These are phyloP conservation scores for Nicotiana noctiflora DNA, from an alignment of 257 asterid genomes.

Conservation along the genomic window DNA sequence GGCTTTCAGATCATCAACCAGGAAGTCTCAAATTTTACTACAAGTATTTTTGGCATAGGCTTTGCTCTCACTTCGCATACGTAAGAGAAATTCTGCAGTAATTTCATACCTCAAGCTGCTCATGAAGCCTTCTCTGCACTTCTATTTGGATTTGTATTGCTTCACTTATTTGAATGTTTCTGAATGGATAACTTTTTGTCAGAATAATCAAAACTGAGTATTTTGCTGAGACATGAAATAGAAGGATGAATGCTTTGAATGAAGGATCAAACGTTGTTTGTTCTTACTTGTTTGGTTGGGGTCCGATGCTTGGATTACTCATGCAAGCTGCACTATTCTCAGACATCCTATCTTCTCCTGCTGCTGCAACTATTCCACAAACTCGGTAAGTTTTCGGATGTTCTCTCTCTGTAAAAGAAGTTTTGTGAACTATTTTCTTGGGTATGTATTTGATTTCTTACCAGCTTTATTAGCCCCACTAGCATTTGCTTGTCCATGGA, in stretches of 20 bases:
- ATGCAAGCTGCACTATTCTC: conserved; percentile 49
- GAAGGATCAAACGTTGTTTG: neutral
- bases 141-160: conserved; percentile 87
- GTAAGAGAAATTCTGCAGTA: neutral
- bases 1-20: neutral
- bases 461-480: conserved; percentile 61
- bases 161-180: conserved; percentile 62
- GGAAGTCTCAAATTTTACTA: neutral
- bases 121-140: conserved; percentile 74
- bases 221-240: neutral
- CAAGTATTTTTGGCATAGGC: neutral
- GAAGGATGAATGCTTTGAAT: neutral
- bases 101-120: conserved; percentile 74
- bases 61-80: neutral
- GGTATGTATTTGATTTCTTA: conserved; percentile 30
- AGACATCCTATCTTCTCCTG: conserved; percentile 43
- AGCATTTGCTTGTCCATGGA: conserved; percentile 59
- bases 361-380: conserved; percentile 33
- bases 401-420: neutral
- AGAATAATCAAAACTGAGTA: neutral
- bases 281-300: conserved; percentile 63
- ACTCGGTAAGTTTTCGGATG: conserved; percentile 15
- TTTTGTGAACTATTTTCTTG: conserved; percentile 8
- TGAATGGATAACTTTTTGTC: conserved; percentile 23
- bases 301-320: conserved; percentile 36